These are phyloP conservation scores for Laetiporus sulphureus DNA, from an alignment of 1,284 basidiomycete genomes.

Conservation along the genomic window DNA sequence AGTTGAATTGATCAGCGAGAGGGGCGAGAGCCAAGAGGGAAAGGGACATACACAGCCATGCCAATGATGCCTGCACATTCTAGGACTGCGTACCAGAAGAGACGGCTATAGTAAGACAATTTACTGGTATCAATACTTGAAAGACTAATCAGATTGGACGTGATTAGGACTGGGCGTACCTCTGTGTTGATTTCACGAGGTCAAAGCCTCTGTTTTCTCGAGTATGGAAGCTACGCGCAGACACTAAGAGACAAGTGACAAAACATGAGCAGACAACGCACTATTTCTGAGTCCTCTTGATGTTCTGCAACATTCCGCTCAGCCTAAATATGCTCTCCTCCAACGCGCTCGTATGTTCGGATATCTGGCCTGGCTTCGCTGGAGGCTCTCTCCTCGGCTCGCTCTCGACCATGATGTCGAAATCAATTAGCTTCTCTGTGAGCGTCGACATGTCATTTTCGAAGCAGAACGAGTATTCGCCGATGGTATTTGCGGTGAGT, in stretches of 20 bases:
- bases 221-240: slow-evolving; percentile 62
- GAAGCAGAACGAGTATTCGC: slow-evolving; percentile 98
- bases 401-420: slow-evolving; percentile 96
- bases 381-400: slow-evolving; percentile 83
- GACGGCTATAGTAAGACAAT: slow-evolving; percentile 49
- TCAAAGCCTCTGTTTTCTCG: slow-evolving; percentile 79
- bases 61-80: slow-evolving; percentile 72
- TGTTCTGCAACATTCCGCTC: slow-evolving; percentile 77
- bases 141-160: too few relatives aligned
- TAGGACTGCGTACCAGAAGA: slow-evolving; percentile 87
- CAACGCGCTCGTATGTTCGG: slow-evolving; percentile 84
- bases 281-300: slow-evolving; percentile 92
- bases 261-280: slow-evolving; percentile 31
- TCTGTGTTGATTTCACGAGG: slow-evolving; percentile 72
- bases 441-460: slow-evolving; percentile 94
- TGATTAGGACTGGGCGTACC: slow-evolving; percentile 42
- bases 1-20: slow-evolving; percentile 7
- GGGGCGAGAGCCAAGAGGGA: slow-evolving; percentile 3
- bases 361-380: slow-evolving; percentile 76
- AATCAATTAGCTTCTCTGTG: slow-evolving; percentile 89
- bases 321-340: slow-evolving; percentile 93
- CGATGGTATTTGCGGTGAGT: slow-evolving; percentile 88
- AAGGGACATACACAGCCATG: slow-evolving; percentile 69
- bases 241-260: slow-evolving; percentile 10
- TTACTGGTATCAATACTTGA: too few relatives aligned